A percentile compares a stretch with the other conserved stretches of the same genome.
These are phyloP conservation scores for Psidium guajava DNA, from an alignment of 345 rosid genomes.

Conservation along the genomic window DNA sequence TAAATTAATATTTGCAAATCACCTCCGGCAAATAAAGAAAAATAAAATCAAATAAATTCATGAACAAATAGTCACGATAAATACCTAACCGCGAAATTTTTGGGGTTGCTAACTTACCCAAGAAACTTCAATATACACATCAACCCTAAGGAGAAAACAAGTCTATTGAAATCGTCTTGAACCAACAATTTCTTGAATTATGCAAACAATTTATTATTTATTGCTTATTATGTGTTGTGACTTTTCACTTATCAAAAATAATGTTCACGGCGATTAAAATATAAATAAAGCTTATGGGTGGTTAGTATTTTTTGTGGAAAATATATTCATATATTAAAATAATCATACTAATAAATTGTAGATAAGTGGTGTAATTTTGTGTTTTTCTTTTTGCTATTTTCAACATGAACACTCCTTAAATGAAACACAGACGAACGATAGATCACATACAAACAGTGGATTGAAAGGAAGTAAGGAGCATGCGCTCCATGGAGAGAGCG, in stretches of 20 bases:
- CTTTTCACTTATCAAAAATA: neutral
- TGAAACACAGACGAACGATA: neutral
- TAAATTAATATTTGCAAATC: neutral
- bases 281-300: no score
- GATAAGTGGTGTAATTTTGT: neutral
- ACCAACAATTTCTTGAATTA: neutral
- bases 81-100: neutral
- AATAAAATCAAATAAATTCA: neutral
- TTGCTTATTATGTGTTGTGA: neutral
- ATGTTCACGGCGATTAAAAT: neutral
- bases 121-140: fast-evolving
- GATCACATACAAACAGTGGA: neutral
- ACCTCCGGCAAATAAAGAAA: neutral
- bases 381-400: neutral
- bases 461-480: neutral
- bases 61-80: neutral
- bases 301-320: no score
- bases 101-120: no score
- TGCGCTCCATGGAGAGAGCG: neutral
- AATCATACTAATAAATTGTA: neutral
- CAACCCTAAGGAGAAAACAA: fast-evolving
- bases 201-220: neutral
- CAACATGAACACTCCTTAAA: neutral
- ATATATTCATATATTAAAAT: neutral
- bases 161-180: fast-evolving